These are phyloP conservation scores for Fonsecaea nubica DNA, from an alignment of 2,329 filamentous ascomycete genomes.

Conservation along the genomic window DNA sequence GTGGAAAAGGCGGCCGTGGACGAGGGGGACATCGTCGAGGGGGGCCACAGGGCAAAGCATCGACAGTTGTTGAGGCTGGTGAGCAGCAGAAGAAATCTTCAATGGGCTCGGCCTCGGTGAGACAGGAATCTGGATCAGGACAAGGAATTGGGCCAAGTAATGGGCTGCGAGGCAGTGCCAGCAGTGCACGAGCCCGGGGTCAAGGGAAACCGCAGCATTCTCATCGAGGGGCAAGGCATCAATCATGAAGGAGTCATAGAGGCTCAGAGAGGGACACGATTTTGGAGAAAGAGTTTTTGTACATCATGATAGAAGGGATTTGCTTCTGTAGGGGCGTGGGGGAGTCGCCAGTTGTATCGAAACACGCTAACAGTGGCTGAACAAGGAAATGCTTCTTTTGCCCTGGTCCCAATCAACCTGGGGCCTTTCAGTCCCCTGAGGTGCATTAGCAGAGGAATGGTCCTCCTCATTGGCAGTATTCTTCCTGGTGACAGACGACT, in stretches of 20 bases:
- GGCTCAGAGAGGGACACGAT: not conserved
- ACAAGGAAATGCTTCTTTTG: conserved; percentile 4
- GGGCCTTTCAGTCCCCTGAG: not conserved
- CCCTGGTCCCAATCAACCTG: not conserved
- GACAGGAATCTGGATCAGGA: conserved; percentile 13
- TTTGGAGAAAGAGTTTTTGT: conserved; percentile 10
- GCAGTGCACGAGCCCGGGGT: conserved; percentile 25
- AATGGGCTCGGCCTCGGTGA: not conserved
- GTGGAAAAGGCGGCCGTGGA: conserved; percentile 47
- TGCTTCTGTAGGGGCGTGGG: conserved; percentile 1
- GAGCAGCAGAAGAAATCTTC: conserved; percentile 14
- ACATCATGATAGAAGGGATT: conserved; percentile 15
- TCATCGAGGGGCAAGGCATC: conserved; percentile 31
- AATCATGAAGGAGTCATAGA: conserved; percentile 14
- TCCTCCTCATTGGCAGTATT: not conserved
- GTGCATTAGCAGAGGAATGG: not conserved
- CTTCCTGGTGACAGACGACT: not conserved
- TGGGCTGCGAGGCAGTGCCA: conserved; percentile 18
- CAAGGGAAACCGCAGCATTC: conserved; percentile 27
- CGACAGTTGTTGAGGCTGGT: conserved; percentile 4
- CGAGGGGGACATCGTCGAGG: conserved; percentile 39
- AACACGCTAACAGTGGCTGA: not conserved
- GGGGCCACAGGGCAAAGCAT: conserved; percentile 36
- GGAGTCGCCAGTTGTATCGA: not conserved
- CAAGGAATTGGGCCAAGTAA: conserved; percentile 17